Evolutionary conservation across 169 alveolate species (phyloP).

Genomic region (Cryptosporidium sp.): DNA sequence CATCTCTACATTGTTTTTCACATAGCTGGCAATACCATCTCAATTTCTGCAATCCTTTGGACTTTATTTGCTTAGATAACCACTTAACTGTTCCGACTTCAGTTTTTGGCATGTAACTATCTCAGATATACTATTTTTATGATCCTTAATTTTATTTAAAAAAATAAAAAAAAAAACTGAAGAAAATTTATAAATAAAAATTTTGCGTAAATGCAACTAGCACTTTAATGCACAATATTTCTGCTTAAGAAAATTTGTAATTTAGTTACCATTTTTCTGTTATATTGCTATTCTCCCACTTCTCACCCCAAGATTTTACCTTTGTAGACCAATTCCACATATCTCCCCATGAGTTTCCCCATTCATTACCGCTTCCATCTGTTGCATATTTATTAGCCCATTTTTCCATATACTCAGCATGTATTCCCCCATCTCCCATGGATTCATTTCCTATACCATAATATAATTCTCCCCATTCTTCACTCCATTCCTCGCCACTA

Average conservation of each 20-base stretch:
- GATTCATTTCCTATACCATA: slow-evolving; percentile 59
- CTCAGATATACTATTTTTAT: background rate
- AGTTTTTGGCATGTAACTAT: slow-evolving; percentile 85
- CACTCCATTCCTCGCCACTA: slow-evolving; percentile 72
- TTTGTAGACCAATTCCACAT: slow-evolving; percentile 57
- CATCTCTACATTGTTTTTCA: slow-evolving; percentile 95
- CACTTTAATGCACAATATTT: background rate
- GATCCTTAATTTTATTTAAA: background rate
- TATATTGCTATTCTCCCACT: slow-evolving; percentile 29
- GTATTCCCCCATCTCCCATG: slow-evolving; percentile 52
- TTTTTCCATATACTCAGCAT: slow-evolving; percentile 62
- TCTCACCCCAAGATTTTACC: slow-evolving; percentile 69
- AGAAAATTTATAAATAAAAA: background rate
- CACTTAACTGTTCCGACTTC: slow-evolving; percentile 95
- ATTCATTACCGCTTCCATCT: slow-evolving; percentile 55
- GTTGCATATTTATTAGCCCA: slow-evolving; percentile 70
- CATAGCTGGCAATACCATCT: slow-evolving; percentile 97
- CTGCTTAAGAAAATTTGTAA: background rate
- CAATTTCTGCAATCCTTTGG: slow-evolving; percentile 93
- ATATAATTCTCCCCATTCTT: slow-evolving; percentile 71
- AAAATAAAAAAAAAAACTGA: background rate
- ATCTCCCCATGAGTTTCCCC: slow-evolving; percentile 75
- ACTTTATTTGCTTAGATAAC: slow-evolving; percentile 94
- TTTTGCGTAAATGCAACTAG: background rate
- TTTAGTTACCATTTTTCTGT: slow-evolving; percentile 45